Conservation (phyloP, 768 basidiomycete species). For the Boletus bicolor region DNA sequence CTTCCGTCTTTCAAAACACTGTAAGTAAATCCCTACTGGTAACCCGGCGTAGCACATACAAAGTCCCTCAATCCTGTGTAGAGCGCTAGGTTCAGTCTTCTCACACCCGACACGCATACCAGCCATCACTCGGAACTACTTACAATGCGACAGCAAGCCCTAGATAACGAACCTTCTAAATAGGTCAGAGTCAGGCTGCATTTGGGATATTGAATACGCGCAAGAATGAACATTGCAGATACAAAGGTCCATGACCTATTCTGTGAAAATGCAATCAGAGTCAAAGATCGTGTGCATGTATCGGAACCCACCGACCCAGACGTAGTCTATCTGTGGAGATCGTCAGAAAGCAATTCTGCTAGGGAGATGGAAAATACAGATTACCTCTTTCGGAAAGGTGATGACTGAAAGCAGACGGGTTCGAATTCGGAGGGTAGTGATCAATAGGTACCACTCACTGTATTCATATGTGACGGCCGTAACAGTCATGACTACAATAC, state of each 20-base stretch:
- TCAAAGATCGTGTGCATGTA: not conserved
- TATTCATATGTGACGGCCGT: slow-evolving; percentile 21
- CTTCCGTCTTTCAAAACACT: slow-evolving; percentile 8
- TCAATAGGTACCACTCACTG: slow-evolving; percentile 6
- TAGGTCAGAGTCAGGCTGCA: not conserved
- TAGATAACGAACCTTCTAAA: slow-evolving; percentile 17
- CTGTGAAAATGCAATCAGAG: slow-evolving; percentile 6
- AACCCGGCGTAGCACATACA: slow-evolving; percentile 1
- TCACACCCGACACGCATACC: not conserved
- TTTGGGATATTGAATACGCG: not conserved
- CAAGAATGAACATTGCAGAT: slow-evolving; percentile 13
- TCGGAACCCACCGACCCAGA: slow-evolving; percentile 16
- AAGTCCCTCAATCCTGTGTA: slow-evolving; percentile 3
- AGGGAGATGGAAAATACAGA: not conserved
- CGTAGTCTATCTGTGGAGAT: slow-evolving; percentile 5
- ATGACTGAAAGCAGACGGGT: slow-evolving; percentile 10
- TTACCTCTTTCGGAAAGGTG: slow-evolving; percentile 17
- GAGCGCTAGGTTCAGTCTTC: not conserved
- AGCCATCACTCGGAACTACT: not conserved
- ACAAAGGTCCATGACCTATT: slow-evolving; percentile 16
- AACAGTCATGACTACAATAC: slow-evolving; percentile 8
- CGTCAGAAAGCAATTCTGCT: not conserved
- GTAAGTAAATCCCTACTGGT: not conserved
- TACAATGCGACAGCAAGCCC: slow-evolving; percentile 12
- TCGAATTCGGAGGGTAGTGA: not conserved